Evolutionary conservation across 352 stramenopile genomes (phyloP).

Genomic region (Plasmopara halstedii): DNA sequence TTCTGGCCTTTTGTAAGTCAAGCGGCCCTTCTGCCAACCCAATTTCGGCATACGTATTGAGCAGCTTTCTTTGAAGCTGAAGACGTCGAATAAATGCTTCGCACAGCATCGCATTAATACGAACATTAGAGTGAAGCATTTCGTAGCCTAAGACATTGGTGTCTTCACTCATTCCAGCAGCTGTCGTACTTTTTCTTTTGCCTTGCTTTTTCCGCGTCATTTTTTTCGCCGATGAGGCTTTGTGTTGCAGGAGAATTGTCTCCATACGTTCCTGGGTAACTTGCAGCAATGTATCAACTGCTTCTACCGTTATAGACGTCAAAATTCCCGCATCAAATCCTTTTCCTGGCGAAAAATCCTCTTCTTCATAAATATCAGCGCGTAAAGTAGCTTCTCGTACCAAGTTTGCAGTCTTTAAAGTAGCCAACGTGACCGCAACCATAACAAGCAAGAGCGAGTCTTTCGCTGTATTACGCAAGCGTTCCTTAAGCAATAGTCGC

Average conservation of each 20-base stretch:
- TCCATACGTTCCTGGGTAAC: constrained; percentile 44
- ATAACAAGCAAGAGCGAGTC: constrained; percentile 73
- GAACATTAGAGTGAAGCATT: constrained; percentile 39
- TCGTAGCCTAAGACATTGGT: constrained; percentile 18
- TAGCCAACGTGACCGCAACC: constrained; percentile 48
- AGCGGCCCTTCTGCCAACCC: constrained; percentile 38
- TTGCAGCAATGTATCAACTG: constrained; percentile 32
- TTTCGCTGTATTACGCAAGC: constrained; percentile 23
- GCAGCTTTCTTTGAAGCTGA: constrained; percentile 39
- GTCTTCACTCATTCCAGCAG: constrained; percentile 2
- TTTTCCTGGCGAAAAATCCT: constrained; percentile 87
- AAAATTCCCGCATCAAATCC: constrained; percentile 53
- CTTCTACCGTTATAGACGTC: constrained; percentile 29
- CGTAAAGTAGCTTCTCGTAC: constrained; percentile 81
- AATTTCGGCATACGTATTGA: constrained; percentile 34
- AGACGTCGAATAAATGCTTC: constrained; percentile 59
- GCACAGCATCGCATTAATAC: constrained; percentile 43
- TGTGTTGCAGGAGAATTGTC: constrained; percentile 32
- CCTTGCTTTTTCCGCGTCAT: constrained; percentile 53
- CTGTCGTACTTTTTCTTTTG: constrained; percentile 25
- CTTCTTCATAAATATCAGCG: constrained; percentile 95
- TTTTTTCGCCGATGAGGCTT: constrained; percentile 40
- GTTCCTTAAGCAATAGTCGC: constrained; percentile 20
- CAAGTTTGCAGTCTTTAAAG: constrained; percentile 71
- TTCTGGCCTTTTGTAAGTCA: constrained; percentile 31